phyloP scores from a whole-genome alignment of 805 yeast species.

The Metschnikowia borealis region DNA sequence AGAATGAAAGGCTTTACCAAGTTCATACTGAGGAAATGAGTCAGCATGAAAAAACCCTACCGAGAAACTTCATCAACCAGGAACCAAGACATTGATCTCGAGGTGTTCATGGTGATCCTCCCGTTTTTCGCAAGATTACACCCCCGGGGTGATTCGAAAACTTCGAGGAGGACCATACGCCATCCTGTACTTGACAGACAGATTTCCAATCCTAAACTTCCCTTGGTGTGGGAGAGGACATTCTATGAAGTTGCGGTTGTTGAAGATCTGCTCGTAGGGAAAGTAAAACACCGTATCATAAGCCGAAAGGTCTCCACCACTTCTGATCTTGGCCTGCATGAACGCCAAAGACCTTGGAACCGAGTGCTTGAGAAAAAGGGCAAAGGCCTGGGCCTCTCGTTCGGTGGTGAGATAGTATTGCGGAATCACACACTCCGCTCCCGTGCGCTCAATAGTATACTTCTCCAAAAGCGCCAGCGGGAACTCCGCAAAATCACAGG shows the following conservation, averaged over 20 bases:
- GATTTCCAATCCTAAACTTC: too few relatives aligned
- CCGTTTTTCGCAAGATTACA: too few relatives aligned
- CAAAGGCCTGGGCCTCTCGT: constrained; percentile 7
- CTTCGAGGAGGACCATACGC: too few relatives aligned
- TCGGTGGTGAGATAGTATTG: constrained; percentile 9
- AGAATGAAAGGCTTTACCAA: too few relatives aligned
- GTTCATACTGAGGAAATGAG: too few relatives aligned
- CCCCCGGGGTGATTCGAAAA: too few relatives aligned
- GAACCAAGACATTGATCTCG: too few relatives aligned
- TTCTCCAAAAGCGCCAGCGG: constrained; percentile 9
- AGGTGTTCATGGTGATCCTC: too few relatives aligned
- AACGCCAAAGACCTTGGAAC: background rate
- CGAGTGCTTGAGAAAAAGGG: background rate
- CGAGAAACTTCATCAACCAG: too few relatives aligned
- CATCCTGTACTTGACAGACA: too few relatives aligned
- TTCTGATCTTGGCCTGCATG: constrained; percentile 2
- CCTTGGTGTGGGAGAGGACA: background rate
- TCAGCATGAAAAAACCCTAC: too few relatives aligned
- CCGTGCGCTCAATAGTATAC: constrained; percentile 6
- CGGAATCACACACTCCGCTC: constrained; percentile 10
- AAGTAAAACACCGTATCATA: background rate
- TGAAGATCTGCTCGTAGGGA: background rate
- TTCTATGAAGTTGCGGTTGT: background rate
- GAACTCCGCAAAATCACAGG: constrained; percentile 11
- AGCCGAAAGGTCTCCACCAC: background rate